Conservation (phyloP, 2,329 filamentous ascomycete species). For the Rugonectria rugulosa region DNA sequence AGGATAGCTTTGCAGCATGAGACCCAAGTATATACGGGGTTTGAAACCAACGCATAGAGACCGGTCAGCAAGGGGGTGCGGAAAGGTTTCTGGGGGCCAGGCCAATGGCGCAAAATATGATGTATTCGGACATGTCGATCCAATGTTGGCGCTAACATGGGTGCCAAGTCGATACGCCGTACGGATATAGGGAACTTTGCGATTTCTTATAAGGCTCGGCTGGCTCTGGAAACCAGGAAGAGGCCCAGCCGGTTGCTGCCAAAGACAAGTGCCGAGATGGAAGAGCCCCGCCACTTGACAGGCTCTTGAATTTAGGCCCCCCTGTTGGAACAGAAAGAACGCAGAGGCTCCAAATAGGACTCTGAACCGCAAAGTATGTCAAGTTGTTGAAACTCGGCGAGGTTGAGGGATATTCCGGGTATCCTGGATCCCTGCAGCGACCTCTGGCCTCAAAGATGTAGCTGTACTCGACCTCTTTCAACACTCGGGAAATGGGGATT, state of each 20-base stretch:
- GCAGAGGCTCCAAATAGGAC: neutral
- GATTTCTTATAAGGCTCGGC: neutral
- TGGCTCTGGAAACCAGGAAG: neutral
- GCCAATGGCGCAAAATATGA: conserved; percentile 21
- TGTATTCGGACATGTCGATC: conserved; percentile 23
- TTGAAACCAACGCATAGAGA: conserved; percentile 5
- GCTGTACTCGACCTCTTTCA: neutral
- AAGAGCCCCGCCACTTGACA: conserved; percentile 2
- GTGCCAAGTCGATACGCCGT: neutral
- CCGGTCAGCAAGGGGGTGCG: conserved; percentile 11
- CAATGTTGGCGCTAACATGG: conserved; percentile 30
- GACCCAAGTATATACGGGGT: neutral
- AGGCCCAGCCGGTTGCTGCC: conserved; percentile 2
- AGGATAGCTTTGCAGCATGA: conserved; percentile 16
- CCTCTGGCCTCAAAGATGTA: neutral
- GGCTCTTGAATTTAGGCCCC: neutral
- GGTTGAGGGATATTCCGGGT: conserved; percentile 18
- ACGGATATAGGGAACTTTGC: conserved; percentile 1
- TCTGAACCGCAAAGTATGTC: neutral
- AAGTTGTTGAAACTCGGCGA: neutral
- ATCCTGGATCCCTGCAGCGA: conserved; percentile 10
- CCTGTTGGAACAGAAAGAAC: neutral
- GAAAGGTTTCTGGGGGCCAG: conserved; percentile 5
- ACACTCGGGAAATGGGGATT: neutral
- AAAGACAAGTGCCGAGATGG: conserved; percentile 1